Evolutionary conservation across 2,329 filamentous ascomycete genomes (phyloP).

Genomic region (Pseudohalonectria lignicola): DNA sequence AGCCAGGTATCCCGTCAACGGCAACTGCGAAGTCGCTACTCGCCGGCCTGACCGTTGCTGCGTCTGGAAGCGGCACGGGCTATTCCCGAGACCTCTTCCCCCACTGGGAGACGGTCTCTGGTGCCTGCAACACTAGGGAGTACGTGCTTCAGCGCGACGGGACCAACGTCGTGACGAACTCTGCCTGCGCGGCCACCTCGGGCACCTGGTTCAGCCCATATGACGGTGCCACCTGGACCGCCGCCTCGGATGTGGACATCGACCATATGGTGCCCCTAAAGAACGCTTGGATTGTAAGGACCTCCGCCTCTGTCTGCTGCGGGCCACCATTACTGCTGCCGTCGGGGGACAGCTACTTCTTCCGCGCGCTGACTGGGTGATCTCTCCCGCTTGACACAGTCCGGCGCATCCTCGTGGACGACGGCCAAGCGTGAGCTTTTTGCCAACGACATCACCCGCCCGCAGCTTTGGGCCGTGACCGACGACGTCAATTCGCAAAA

Average conservation of each 20-base stretch:
- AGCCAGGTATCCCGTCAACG: constrained; percentile 52
- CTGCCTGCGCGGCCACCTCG: constrained; percentile 49
- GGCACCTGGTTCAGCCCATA: constrained; percentile 65
- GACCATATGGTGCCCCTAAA: constrained; percentile 75
- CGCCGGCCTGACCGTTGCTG: constrained; percentile 43
- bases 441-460: constrained; percentile 66
- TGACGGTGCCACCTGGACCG: constrained; percentile 61
- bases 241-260: constrained; percentile 63
- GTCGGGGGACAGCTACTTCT: too few relatives aligned
- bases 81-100: constrained; percentile 62
- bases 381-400: constrained; percentile 25
- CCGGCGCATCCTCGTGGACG: constrained; percentile 63
- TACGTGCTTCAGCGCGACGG: constrained; percentile 67
- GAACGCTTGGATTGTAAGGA: constrained; percentile 63
- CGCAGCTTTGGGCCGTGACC: constrained; percentile 71
- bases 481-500: constrained; percentile 65
- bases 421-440: constrained; percentile 54
- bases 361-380: background rate
- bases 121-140: constrained; percentile 62
- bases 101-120: constrained; percentile 56
- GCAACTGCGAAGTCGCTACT: constrained; percentile 47
- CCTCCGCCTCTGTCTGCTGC: background rate
- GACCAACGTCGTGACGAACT: constrained; percentile 44
- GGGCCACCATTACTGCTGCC: background rate
- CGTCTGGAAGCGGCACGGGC: constrained; percentile 38